phyloP scores from a whole-genome alignment of 176 grass and related monocot genomes.

The Cenchrus fungigraminus region DNA sequence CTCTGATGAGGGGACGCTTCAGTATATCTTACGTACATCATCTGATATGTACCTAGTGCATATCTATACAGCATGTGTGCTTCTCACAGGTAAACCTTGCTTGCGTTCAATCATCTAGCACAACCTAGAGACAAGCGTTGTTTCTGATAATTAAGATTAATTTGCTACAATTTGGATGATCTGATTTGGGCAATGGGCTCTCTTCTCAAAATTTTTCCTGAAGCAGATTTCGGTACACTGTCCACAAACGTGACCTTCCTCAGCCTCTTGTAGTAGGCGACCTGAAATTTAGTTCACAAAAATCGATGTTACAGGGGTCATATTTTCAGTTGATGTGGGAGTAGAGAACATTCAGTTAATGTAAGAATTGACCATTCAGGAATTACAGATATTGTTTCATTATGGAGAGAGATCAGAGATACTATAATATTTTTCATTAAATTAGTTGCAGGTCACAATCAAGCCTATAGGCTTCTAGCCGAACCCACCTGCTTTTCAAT shows the following conservation, averaged over 20 bases:
- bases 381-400: not conserved
- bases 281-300: slow-evolving; percentile 52
- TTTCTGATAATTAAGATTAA: not conserved
- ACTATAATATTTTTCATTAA: not conserved
- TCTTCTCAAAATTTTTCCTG: slow-evolving; percentile 87
- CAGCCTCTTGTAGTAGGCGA: slow-evolving; percentile 74
- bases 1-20: no score
- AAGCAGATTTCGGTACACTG: slow-evolving; percentile 68
- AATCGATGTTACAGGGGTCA: not conserved
- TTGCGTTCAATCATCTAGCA: not conserved
- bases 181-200: slow-evolving; percentile 71
- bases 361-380: not conserved
- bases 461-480: not conserved
- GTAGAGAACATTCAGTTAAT: not conserved
- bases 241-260: slow-evolving; percentile 72
- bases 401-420: not conserved
- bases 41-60: no score
- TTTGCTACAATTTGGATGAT: slow-evolving; percentile 75
- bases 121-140: not conserved
- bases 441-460: not conserved
- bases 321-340: not conserved
- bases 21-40: no score
- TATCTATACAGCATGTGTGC: no score
- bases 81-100: not conserved
- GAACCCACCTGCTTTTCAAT: slow-evolving; percentile 68